Conservation (phyloP, 257 asterid species). For the Nicotiana attenuata region DNA sequence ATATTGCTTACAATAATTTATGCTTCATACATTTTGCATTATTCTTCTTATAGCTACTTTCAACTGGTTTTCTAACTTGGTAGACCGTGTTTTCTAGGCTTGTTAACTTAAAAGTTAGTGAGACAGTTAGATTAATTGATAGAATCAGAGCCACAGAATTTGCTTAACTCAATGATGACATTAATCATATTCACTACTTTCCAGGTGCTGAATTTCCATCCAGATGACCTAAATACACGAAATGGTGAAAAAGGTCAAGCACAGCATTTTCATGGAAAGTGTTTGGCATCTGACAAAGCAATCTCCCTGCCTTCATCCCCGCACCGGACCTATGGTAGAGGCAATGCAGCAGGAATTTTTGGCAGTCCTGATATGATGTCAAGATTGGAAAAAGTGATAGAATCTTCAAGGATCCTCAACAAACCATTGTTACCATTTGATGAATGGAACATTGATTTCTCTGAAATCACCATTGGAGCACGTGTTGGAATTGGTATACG, state of each 20-base stretch:
- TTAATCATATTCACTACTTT: constrained; percentile 1
- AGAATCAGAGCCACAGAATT: background rate
- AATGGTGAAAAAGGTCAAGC: constrained; percentile 39
- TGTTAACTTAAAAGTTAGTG: background rate
- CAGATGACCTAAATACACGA: constrained; percentile 50
- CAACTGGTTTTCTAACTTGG: background rate
- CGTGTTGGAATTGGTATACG: constrained; percentile 89
- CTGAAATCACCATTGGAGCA: constrained; percentile 71
- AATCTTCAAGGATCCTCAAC: constrained; percentile 62
- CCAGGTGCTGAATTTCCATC: constrained; percentile 59
- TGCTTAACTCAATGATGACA: background rate
- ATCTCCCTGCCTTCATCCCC: constrained; percentile 89
- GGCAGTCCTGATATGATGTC: constrained; percentile 49
- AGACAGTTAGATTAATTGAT: background rate
- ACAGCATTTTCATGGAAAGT: constrained; percentile 39
- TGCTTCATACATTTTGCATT: background rate
- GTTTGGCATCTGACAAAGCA: constrained; percentile 55
- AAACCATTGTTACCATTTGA: constrained; percentile 70
- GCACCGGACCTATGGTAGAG: constrained; percentile 47
- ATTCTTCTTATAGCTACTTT: background rate
- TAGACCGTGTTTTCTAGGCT: background rate
- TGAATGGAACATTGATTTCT: constrained; percentile 88
- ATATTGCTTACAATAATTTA: background rate
- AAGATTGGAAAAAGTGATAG: constrained; percentile 56
- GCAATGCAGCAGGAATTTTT: constrained; percentile 34